These are phyloP conservation scores for Aspergillus sp. DNA, from an alignment of 2,329 filamentous ascomycete species.

Conservation along the genomic window DNA sequence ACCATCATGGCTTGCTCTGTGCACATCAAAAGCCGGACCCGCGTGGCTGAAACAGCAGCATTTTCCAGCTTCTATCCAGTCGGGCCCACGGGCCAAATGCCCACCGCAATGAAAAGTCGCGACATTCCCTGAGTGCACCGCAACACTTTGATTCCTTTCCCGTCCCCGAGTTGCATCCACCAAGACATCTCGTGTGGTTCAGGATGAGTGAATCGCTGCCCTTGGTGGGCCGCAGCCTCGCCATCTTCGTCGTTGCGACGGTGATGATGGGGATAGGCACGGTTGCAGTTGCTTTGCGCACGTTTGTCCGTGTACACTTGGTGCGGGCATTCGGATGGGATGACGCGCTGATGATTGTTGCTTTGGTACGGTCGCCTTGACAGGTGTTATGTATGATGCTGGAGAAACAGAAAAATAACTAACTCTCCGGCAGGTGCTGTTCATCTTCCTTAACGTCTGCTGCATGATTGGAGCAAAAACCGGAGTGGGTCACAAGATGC, in stretches of 20 bases:
- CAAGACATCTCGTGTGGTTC: too few species aligned
- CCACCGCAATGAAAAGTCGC: neutral
- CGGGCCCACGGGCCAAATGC: too few species aligned
- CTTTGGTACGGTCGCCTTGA: constrained; percentile 18
- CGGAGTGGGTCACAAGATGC: constrained; percentile 12
- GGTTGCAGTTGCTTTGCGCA: constrained; percentile 22
- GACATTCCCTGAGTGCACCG: neutral
- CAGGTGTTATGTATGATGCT: too few species aligned
- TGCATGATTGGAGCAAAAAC: constrained; percentile 11
- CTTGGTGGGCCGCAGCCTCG: constrained; percentile 21
- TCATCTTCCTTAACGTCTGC: neutral
- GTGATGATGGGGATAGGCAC: constrained; percentile 24
- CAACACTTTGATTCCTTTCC: neutral
- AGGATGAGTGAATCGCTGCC: constrained; percentile 18
- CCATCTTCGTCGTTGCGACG: constrained; percentile 22
- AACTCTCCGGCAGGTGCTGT: neutral
- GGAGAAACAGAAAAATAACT: neutral
- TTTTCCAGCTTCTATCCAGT: neutral
- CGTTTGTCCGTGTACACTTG: constrained; percentile 24
- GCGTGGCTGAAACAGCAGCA: neutral
- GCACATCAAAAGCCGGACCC: neutral
- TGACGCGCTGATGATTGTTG: constrained; percentile 26
- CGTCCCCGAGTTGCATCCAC: neutral
- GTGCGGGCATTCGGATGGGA: constrained; percentile 29
- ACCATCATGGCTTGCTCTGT: neutral